These are phyloP conservation scores for Phyllostachys edulis DNA, from an alignment of 176 grass and related monocot species.

Conservation along the genomic window DNA sequence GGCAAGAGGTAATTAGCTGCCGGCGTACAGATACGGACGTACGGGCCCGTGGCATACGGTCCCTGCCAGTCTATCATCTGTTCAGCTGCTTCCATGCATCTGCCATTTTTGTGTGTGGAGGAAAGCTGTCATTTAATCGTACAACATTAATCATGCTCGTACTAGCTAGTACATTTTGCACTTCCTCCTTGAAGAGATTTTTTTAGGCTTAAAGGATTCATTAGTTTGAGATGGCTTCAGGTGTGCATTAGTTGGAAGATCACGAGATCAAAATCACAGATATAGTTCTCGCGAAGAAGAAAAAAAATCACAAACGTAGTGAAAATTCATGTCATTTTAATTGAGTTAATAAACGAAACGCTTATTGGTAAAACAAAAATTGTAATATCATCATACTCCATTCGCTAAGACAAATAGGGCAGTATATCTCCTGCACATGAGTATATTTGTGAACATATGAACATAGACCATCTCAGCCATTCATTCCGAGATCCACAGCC, in stretches of 20 bases:
- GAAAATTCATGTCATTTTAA: not conserved
- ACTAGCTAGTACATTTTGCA: not conserved
- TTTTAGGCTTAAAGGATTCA: not conserved
- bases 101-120: not conserved
- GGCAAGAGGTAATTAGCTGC: not conserved
- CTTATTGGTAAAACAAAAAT: not conserved
- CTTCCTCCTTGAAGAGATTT: not conserved
- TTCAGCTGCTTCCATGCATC: not conserved
- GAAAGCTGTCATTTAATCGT: not conserved
- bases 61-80: not conserved
- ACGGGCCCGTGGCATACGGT: not conserved
- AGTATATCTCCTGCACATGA: too few species aligned
- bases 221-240: not conserved
- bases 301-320: too few species aligned
- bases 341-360: not conserved
- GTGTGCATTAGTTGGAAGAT: not conserved
- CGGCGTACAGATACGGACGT: constrained; percentile 2
- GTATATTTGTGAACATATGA: too few species aligned
- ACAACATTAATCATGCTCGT: not conserved
- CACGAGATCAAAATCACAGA: not conserved
- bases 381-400: not conserved
- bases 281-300: too few species aligned
- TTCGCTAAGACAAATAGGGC: not conserved
- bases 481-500: too few species aligned
- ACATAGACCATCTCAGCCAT: too few species aligned